phyloP scores from a whole-genome alignment of 129 eudicot species.

The Heracleum sosnowskyi region DNA sequence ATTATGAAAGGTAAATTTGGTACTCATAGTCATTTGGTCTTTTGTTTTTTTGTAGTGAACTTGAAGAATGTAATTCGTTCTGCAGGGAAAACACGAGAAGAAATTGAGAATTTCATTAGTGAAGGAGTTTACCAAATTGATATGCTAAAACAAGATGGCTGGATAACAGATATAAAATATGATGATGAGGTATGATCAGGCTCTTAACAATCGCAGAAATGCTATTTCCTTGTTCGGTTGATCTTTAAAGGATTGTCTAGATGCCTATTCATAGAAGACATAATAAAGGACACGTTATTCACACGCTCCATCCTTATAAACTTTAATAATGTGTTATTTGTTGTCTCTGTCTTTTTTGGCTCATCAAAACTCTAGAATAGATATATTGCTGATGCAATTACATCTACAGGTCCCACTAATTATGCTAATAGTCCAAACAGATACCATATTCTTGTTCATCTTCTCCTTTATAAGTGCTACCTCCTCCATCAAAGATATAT shows the following conservation, averaged over 20 bases:
- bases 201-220: background rate
- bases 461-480: background rate
- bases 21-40: constrained; percentile 11
- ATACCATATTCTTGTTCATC: background rate
- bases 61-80: constrained; percentile 6
- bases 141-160: constrained; percentile 78
- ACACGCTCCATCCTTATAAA: background rate
- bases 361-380: background rate
- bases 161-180: constrained; percentile 88
- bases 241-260: background rate
- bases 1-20: constrained; percentile 48
- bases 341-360: background rate
- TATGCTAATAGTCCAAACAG: background rate
- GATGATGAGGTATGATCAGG: constrained; percentile 69
- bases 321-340: background rate
- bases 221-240: background rate
- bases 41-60: constrained; percentile 15
- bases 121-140: constrained; percentile 78
- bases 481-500: background rate
- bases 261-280: background rate
- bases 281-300: background rate
- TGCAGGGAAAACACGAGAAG: constrained; percentile 75
- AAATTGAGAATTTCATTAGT: constrained; percentile 63
- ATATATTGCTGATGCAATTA: background rate
- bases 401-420: background rate